phyloP scores from a whole-genome alignment of 495 filamentous ascomycete genomes.

The Tetracladium setigerum region DNA sequence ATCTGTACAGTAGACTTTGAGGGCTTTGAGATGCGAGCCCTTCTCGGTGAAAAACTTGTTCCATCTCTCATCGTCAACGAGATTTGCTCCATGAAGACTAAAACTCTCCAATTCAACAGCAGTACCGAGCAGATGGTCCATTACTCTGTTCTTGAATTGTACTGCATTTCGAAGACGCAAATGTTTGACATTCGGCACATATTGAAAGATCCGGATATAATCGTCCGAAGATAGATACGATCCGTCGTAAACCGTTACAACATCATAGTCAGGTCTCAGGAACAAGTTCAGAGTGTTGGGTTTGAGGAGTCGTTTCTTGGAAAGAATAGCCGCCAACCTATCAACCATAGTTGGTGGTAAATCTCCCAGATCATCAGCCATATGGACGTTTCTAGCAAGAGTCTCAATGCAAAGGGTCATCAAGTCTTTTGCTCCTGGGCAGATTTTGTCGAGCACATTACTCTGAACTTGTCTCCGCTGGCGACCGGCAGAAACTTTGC shows the following conservation, averaged over 20 bases:
- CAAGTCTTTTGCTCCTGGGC: conserved; percentile 63
- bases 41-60: conserved; percentile 50
- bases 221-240: conserved; percentile 67
- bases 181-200: conserved; percentile 55
- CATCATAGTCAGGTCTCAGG: conserved; percentile 55
- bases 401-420: conserved; percentile 78
- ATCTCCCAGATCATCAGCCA: conserved; percentile 79
- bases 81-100: conserved; percentile 70
- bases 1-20: conserved; percentile 71
- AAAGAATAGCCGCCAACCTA: conserved; percentile 71
- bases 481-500: conserved; percentile 33
- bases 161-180: conserved; percentile 73
- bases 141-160: conserved; percentile 74
- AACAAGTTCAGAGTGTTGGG: conserved; percentile 68
- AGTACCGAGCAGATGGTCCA: conserved; percentile 71
- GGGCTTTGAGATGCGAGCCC: conserved; percentile 51
- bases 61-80: conserved; percentile 69
- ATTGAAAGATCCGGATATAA: conserved; percentile 72
- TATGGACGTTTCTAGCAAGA: conserved; percentile 71
- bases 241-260: conserved; percentile 73
- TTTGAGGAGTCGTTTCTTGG: conserved; percentile 67
- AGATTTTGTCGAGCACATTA: conserved; percentile 68
- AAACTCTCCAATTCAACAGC: conserved; percentile 51
- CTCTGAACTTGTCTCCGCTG: conserved; percentile 66
- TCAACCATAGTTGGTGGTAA: conserved; percentile 59